Evolutionary conservation across 352 stramenopile genomes (phyloP), one percentile per base, ranked within the genome.

Genomic region (Globisporangium takayamanum): DNA sequence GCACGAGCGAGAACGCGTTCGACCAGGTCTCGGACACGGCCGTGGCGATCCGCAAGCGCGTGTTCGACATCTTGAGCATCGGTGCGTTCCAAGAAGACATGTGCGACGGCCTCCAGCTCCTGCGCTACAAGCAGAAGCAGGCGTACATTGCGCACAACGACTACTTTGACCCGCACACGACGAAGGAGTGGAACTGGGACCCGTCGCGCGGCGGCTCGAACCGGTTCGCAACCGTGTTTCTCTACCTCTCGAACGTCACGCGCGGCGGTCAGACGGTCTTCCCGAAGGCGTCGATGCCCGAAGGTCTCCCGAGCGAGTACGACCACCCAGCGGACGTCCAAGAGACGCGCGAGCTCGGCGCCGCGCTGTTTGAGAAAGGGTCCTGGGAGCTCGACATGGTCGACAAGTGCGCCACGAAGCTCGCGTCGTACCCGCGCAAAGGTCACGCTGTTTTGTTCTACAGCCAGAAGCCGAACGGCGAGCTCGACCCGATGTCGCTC

Each of bases 401-500:
- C 28, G 64, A 70, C 16, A 83, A 89, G 60, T 94, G 84, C 69
- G 78, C 76, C 7, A 88, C 76, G 41, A 88, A 89, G 62, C 68
- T 94, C 42, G 81, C 81, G 15, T 76, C 76, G 55, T 92, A 92
- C 65, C 84, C 84, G 12, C 76, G 69, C 55, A 94, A 94, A 60
- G 92, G 89, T 28, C 87, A 97, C 54, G 95, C 96, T 2, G 77
- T 99, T n/a, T 70, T 99, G 7, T 99, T 99, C 78, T 99, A 99
- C 83, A 97, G 79, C 57, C 96, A 99, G 62, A 86, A 97, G 55
- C 90, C 95, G 1, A 97, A 98, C 76, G 97, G 84, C 15, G 76
- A 85, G 57, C 68, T 90, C 6, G 96, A 99, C 69, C 70, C 78
- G 4, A 81, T 78, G 79, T 84, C 76, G 30, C 56, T 96, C 61